Evolutionary conservation across 1,284 basidiomycete genomes (phyloP).

Genomic region (Limonomyces culmigenus): DNA sequence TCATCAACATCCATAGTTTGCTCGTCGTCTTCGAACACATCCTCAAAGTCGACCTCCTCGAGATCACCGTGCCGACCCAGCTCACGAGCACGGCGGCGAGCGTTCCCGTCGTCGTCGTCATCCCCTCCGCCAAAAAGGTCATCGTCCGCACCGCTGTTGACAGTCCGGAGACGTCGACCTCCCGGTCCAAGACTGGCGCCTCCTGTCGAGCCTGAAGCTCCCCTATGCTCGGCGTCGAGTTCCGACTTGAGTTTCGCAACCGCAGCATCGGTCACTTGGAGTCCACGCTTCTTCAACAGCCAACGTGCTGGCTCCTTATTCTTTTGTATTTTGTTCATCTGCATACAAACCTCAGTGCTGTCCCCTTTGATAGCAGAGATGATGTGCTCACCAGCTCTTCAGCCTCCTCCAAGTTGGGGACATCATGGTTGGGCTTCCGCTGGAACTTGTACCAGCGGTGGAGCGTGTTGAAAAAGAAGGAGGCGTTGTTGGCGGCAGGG

Average conservation of each 20-base stretch:
- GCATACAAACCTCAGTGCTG: neutral
- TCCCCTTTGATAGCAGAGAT: slow-evolving; percentile 1
- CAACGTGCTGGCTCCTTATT: slow-evolving; percentile 60
- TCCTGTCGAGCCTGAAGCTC: slow-evolving; percentile 30
- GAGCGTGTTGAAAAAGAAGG: slow-evolving; percentile 75
- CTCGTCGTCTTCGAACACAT: slow-evolving; percentile 77
- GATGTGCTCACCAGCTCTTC: slow-evolving; percentile 43
- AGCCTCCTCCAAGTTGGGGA: slow-evolving; percentile 55
- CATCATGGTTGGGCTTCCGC: slow-evolving; percentile 58
- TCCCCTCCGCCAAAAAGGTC: slow-evolving; percentile 48
- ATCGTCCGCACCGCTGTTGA: slow-evolving; percentile 35
- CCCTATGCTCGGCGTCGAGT: slow-evolving; percentile 26
- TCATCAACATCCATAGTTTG: slow-evolving; percentile 59
- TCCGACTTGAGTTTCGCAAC: slow-evolving; percentile 54
- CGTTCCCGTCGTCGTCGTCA: slow-evolving; percentile 45
- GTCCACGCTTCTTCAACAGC: slow-evolving; percentile 40
- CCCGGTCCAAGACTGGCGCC: slow-evolving; percentile 45
- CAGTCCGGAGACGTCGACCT: slow-evolving; percentile 40
- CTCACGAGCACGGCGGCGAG: slow-evolving; percentile 31
- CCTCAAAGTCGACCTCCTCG: slow-evolving; percentile 73
- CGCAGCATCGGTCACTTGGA: slow-evolving; percentile 35
- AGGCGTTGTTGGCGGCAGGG: slow-evolving; percentile 46
- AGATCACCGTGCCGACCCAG: slow-evolving; percentile 55
- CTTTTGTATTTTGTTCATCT: slow-evolving; percentile 39
- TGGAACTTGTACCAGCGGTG: slow-evolving; percentile 85